Base-by-base conservation (phyloP, 331 rosid species). In the Pyrus hybrid region DNA sequence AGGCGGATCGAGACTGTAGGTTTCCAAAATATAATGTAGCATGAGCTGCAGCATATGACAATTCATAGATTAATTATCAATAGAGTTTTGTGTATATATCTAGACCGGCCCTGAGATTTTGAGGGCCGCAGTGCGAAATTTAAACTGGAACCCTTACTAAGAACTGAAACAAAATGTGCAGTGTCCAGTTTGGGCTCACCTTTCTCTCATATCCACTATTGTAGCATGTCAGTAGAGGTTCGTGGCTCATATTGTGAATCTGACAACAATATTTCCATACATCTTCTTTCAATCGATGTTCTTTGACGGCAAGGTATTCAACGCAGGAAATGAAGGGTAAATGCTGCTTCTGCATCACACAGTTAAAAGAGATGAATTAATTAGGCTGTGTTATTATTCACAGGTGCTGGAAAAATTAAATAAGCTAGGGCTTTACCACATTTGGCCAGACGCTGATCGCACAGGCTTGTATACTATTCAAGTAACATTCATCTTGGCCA, bases 1-100 rank as follows among this genome's bases (percentile, higher is more conserved):
- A 3, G 87, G 86, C 20, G 96, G 98, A 49, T 85, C 5, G 16
- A 43, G 49, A 43, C 5, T 2, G n/a, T 49, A 49, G 56, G n/a
- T 49, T 49, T 49, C 8, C 56, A 49, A 49, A 49, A 49, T 17
- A 5, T 49, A 49, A 49, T 49, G 56, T 16, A 49, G 56, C 56
- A 49, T 84, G n/a, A 91, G 95, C 30, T 64, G 61, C n/a, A 49
- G 56, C 56, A 49, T 6, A 49, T 16, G 56, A 17, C 56, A 49
- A 16, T 49, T 49, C n/a, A 49, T 49, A 16, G 54, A 47, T 16
- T 49, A 2, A 49, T 49, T 17, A 49, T 8, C 56, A 16, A 16
- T 49, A 49, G n/a, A 2, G 56, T 49, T 14, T 49, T 49, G 8
- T 16, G 56, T 47, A 47, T 47, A 47, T 47, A 47, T 47, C 20